These are phyloP conservation scores for Salix viminalis DNA, from an alignment of 345 rosid species.

Conservation along the genomic window DNA sequence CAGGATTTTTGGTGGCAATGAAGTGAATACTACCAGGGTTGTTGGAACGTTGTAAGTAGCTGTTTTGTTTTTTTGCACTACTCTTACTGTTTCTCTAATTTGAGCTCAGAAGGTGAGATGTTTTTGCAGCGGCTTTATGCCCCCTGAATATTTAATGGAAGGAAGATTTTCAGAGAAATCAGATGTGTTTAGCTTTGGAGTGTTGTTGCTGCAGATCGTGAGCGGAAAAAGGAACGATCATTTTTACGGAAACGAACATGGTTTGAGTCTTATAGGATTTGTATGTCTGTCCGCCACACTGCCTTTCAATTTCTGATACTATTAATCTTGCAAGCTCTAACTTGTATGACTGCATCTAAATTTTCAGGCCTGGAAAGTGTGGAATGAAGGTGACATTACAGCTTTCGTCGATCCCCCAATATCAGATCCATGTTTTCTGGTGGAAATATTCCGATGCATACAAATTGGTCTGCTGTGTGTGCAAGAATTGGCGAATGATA, in stretches of 20 bases:
- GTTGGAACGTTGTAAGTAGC: slow-evolving; percentile 10
- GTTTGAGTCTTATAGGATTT: slow-evolving; percentile 3
- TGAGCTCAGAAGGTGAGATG: too few relatives aligned
- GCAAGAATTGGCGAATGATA: too few relatives aligned
- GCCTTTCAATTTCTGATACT: too few relatives aligned
- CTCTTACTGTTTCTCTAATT: too few relatives aligned
- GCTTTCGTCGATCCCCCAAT: too few relatives aligned
- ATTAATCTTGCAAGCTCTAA: background rate
- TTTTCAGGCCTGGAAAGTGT: slow-evolving; percentile 12
- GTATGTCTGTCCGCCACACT: background rate
- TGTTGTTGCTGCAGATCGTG: slow-evolving; percentile 10
- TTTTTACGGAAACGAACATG: background rate
- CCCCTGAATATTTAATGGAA: slow-evolving; percentile 20
- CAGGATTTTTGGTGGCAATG: slow-evolving; percentile 14
- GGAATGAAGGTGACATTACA: background rate
- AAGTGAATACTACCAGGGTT: slow-evolving; percentile 9
- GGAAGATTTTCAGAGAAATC: slow-evolving; percentile 18
- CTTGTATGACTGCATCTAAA: background rate
- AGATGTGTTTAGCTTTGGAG: slow-evolving; percentile 16
- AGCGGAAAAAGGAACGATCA: slow-evolving; percentile 6
- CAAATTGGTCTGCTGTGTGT: too few relatives aligned
- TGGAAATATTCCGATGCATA: too few relatives aligned
- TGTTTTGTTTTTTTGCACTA: too few relatives aligned
- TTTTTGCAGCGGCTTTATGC: slow-evolving; percentile 6
- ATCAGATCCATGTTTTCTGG: too few relatives aligned